Evolutionary conservation across 208 protist species (phyloP), one percentile per base, ranked within the genome.

Genomic region (Acanthamoeba divionensis): DNA sequence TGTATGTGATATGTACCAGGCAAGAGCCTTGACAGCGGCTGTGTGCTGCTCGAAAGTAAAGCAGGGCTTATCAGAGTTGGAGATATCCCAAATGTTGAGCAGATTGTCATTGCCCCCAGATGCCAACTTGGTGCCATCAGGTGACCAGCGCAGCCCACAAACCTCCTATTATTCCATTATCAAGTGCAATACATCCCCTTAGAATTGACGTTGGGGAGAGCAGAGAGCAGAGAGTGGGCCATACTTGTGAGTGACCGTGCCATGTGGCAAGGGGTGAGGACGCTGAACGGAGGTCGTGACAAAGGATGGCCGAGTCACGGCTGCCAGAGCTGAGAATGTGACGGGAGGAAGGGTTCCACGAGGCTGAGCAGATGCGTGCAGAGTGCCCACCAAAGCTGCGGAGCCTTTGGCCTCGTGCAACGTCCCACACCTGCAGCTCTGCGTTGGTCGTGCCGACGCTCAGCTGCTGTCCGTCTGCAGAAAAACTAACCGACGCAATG

Each of bases 41-140:
- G 90, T 91, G 41, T 93, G 83, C 94, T 99, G 98, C 83, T 97
- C 94, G 26, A 99, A 94, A 24, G 91, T 96, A 60, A 97, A 94
- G 65, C 96, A 69, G 21, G 98, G 98, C 33, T 52, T 55, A 65
- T 91, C 83, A 47, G 29, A 73, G 24, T 55, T 69, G 31, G 47
- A 60, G 31, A 63, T 92, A 85, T 99, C 98, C 98, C 98, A 99
- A 41, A 99, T 87, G 50, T 98, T 96, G 21, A 99, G 92, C 36
- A 98, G 93, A 91, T 99, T 99, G 92, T 99, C 98, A 91, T 99
- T 99, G 85, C 98, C 98, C 24, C 98, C 98, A 13, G 96, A 98
- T 48, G 98, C 98, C 12, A 99, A 91, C 91, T 98, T 95, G 0
- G 90, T 90, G 29, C 97, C 97, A 88, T 97, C 95, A 1, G 95